Percentiles rank a stretch among this genome's conserved stretches.
These are phyloP conservation scores for Daldinia grandis DNA, from an alignment of 495 filamentous ascomycete species.

Conservation along the genomic window DNA sequence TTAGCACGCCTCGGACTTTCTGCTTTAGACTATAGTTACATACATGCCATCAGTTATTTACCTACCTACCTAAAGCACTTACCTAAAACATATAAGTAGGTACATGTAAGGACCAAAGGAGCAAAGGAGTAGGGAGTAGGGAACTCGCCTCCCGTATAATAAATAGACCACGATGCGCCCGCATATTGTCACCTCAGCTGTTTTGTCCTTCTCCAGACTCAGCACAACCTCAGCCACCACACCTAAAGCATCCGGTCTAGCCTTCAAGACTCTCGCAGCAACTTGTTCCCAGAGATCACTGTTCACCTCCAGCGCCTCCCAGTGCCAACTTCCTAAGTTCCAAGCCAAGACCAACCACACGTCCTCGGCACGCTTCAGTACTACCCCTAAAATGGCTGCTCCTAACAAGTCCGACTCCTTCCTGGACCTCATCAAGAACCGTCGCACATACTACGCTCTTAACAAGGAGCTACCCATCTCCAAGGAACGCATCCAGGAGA, in stretches of 20 bases:
- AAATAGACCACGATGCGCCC: constrained; percentile 46
- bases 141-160: constrained; percentile 13
- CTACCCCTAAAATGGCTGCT: constrained; percentile 39
- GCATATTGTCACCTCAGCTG: constrained; percentile 40
- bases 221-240: constrained; percentile 31
- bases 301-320: constrained; percentile 34
- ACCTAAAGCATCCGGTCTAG: constrained; percentile 13
- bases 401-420: constrained; percentile 49
- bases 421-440: constrained; percentile 62
- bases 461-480: constrained; percentile 63
- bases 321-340: constrained; percentile 10
- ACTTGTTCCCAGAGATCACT: constrained; percentile 30
- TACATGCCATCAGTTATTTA: too few relatives aligned
- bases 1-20: background rate
- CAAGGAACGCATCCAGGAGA: constrained; percentile 62
- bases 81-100: background rate
- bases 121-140: too few relatives aligned
- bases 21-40: too few relatives aligned
- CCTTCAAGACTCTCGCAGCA: constrained; percentile 19
- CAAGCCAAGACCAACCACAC: constrained; percentile 26
- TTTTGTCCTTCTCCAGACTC: constrained; percentile 40
- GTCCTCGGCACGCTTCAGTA: constrained; percentile 26
- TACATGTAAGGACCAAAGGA: too few relatives aligned
- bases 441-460: constrained; percentile 68
- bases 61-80: background rate